phyloP scores from a whole-genome alignment of 2,329 filamentous ascomycete genomes.

The Paraphaeosphaeria sporulosa region DNA sequence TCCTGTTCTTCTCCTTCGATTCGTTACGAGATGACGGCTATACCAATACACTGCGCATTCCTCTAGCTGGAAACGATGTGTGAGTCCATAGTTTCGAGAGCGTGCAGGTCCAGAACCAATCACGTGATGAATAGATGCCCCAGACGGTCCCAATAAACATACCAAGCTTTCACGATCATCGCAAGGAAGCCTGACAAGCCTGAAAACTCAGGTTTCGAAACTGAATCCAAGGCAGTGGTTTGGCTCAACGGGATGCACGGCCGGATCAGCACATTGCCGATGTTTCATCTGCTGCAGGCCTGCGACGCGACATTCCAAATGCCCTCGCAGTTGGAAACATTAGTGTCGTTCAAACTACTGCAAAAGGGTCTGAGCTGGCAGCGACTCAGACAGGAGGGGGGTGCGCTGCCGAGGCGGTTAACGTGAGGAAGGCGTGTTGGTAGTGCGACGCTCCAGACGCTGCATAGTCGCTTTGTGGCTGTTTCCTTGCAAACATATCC shows the following conservation, averaged over 20 bases:
- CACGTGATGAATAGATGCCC: neutral
- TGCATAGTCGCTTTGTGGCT: neutral
- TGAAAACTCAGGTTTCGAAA: slow-evolving; percentile 10
- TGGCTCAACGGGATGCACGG: neutral
- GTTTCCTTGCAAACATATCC: neutral
- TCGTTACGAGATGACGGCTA: too few relatives aligned
- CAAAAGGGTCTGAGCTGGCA: neutral
- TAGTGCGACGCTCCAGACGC: neutral
- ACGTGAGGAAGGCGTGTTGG: neutral
- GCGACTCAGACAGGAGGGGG: neutral
- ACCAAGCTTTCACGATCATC: slow-evolving; percentile 9
- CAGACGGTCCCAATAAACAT: neutral
- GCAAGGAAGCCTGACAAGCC: slow-evolving; percentile 5
- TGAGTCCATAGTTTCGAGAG: too few relatives aligned
- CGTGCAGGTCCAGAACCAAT: neutral
- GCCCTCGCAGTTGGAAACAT: neutral
- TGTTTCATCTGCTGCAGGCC: slow-evolving; percentile 9
- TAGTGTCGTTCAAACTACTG: neutral
- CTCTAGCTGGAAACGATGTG: neutral
- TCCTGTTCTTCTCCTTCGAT: too few relatives aligned
- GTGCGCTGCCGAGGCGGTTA: neutral
- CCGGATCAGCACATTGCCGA: neutral
- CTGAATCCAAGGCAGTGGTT: neutral
- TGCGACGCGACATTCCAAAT: slow-evolving; percentile 1
- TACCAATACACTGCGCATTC: too few relatives aligned